Conservation (phyloP, 2,329 filamentous ascomycete species). For the Arthrocladium fulminans region DNA sequence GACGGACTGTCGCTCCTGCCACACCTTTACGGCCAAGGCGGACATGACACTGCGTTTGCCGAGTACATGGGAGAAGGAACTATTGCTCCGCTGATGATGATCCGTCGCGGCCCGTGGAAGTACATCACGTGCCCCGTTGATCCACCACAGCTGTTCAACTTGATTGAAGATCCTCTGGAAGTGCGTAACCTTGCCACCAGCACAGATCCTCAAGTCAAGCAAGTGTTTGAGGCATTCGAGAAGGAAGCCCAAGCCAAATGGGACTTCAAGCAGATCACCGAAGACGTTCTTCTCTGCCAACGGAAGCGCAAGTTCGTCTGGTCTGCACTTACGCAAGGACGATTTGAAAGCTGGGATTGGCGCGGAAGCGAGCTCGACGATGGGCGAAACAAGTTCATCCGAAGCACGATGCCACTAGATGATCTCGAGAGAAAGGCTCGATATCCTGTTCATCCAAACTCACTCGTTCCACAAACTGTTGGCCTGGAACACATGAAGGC, state of each 20-base stretch:
- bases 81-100: constrained; percentile 85
- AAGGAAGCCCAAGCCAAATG: constrained; percentile 66
- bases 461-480: background rate
- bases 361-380: constrained; percentile 49
- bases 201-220: constrained; percentile 31
- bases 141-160: constrained; percentile 74
- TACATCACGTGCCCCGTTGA: constrained; percentile 80
- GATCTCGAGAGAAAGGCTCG: constrained; percentile 69
- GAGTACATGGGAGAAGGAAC: constrained; percentile 95
- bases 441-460: constrained; percentile 43
- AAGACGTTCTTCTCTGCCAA: constrained; percentile 66
- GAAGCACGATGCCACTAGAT: constrained; percentile 70
- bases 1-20: constrained; percentile 75
- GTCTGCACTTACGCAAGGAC: constrained; percentile 66
- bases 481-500: constrained; percentile 3
- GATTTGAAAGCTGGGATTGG: constrained; percentile 77
- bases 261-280: constrained; percentile 71
- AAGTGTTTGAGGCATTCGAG: constrained; percentile 50
- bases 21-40: constrained; percentile 57
- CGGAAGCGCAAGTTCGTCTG: constrained; percentile 70
- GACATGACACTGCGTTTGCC: constrained; percentile 73
- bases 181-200: constrained; percentile 57
- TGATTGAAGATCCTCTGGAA: constrained; percentile 66
- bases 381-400: constrained; percentile 60
- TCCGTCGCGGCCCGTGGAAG: constrained; percentile 81